Evolutionary conservation across 805 yeast genomes (phyloP).

Genomic region (Kuraishia cidri): DNA sequence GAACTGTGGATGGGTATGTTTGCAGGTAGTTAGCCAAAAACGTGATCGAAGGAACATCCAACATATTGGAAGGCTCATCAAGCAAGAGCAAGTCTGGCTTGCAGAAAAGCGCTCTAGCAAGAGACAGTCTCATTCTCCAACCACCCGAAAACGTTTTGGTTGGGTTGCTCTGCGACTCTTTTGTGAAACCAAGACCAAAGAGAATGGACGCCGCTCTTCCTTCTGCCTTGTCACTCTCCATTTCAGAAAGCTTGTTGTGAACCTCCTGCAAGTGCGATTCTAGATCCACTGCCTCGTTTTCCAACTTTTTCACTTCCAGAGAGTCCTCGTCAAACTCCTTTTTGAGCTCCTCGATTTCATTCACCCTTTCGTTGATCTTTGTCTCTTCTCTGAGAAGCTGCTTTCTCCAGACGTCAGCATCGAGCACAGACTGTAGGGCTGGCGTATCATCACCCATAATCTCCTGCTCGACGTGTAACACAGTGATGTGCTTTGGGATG

Average conservation of each 20-base stretch:
- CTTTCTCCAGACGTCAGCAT: slow-evolving; percentile 99
- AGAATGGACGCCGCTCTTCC: slow-evolving; percentile 92
- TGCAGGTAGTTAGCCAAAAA: slow-evolving; percentile 86
- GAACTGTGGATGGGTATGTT: slow-evolving; percentile 83
- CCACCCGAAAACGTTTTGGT: slow-evolving; percentile 97
- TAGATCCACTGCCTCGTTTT: slow-evolving; percentile 84
- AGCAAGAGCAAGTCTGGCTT: slow-evolving; percentile 87
- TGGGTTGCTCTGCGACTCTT: slow-evolving; percentile 72
- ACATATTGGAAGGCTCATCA: slow-evolving; percentile 99
- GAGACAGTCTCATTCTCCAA: slow-evolving; percentile 99
- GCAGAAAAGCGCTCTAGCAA: slow-evolving; percentile 96
- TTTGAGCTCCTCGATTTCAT: slow-evolving; percentile 64
- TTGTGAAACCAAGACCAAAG: slow-evolving; percentile 88
- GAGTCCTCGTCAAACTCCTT: slow-evolving; percentile 69
- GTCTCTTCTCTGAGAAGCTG: slow-evolving; percentile 70
- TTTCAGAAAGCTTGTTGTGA: slow-evolving; percentile 74
- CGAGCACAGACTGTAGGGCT: slow-evolving; percentile 93
- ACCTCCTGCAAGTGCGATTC: slow-evolving; percentile 72
- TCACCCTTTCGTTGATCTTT: slow-evolving; percentile 64
- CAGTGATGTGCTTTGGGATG: slow-evolving; percentile 91
- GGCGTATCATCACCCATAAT: slow-evolving; percentile 85
- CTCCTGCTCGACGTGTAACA: slow-evolving; percentile 97
- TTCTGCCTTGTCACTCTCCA: slow-evolving; percentile 97
- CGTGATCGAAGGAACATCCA: slow-evolving; percentile 98
- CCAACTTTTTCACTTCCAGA: slow-evolving; percentile 67